Evolutionary conservation across 140 eudicot genomes (phyloP), one percentile per base, ranked within the genome.

Genomic region (Ambrosia hybrid): DNA sequence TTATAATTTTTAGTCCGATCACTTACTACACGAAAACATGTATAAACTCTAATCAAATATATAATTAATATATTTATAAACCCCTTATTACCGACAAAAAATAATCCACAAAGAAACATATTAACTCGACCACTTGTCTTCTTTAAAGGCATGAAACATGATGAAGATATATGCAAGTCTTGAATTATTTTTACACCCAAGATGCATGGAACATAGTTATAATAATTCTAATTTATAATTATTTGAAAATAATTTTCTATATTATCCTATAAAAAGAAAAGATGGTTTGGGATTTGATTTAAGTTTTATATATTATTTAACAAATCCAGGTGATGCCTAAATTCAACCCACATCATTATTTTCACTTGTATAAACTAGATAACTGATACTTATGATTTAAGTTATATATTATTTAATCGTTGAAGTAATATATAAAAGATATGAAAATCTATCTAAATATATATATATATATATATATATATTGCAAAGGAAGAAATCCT

Each of bases 271-370:
- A n/a, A 43, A 72, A 62, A 57, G 70, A 46, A 72, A 62, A 57
- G 74, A 46, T 65, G 68, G 63, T 56, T 78, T 72, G 16, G 49
- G 78, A 78, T 72, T 78, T 78, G 69, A 57, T 57, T 65, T 64
- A 57, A n/a, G n/a, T n/a, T n/a, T 66, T 12, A 65, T 57, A 57
- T 15, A 65, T 66, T 3, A 45, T 17, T 45, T 53, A 30, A 71
- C n/a, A n/a, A n/a, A n/a, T 6, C 58, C 78, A 78, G 72, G 59
- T 78, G 82, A 59, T 71, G 63, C 60, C 72, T 72, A 46, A 62
- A 37, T 78, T 64, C 69, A 45, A 67, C 34, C 14, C 55, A 68
- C 26, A 48, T 49, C 75, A 78, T 78, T 34, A 65, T 71, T 14
- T 71, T 63, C 60, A 71, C 53, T 77, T 76, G 30, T 11, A 34